Evolutionary conservation across 805 yeast species (phyloP).

Genomic region (Grigorovia transvaalensis): DNA sequence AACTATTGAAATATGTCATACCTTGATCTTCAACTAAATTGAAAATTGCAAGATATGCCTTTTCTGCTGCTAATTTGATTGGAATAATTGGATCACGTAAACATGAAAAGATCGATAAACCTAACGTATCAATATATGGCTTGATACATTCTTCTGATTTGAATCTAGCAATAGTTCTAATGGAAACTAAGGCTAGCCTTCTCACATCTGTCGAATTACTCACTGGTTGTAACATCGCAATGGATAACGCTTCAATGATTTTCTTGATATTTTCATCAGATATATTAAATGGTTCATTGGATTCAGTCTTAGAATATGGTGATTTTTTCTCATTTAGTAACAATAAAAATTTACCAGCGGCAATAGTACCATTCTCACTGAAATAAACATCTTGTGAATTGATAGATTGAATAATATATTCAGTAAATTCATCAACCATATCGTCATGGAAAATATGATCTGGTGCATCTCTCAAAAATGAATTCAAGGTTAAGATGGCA

Average conservation of each 20-base stretch:
- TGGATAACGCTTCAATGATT: conserved; percentile 45
- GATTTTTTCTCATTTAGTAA: conserved; percentile 35
- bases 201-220: conserved; percentile 66
- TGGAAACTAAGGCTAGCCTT: conserved; percentile 63
- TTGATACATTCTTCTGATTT: conserved; percentile 41
- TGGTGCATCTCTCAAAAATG: conserved; percentile 74
- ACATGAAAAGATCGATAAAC: conserved; percentile 67
- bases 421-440: conserved; percentile 38
- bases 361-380: conserved; percentile 67
- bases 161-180: conserved; percentile 63
- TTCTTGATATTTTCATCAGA: conserved; percentile 32
- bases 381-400: conserved; percentile 36
- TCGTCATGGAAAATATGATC: conserved; percentile 46
- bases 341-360: conserved; percentile 71
- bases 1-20: conserved; percentile 42
- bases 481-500: conserved; percentile 63
- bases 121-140: conserved; percentile 47
- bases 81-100: conserved; percentile 87
- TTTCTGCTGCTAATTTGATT: conserved; percentile 87
- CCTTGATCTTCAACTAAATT: conserved; percentile 58
- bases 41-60: conserved; percentile 68
- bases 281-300: conserved; percentile 30
- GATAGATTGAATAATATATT: conserved; percentile 39
- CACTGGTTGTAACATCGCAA: conserved; percentile 39
- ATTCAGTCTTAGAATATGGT: conserved; percentile 25